These are phyloP conservation scores for Tetradesmus lagerheimii DNA, from an alignment of 139 green algal species.

Conservation along the genomic window DNA sequence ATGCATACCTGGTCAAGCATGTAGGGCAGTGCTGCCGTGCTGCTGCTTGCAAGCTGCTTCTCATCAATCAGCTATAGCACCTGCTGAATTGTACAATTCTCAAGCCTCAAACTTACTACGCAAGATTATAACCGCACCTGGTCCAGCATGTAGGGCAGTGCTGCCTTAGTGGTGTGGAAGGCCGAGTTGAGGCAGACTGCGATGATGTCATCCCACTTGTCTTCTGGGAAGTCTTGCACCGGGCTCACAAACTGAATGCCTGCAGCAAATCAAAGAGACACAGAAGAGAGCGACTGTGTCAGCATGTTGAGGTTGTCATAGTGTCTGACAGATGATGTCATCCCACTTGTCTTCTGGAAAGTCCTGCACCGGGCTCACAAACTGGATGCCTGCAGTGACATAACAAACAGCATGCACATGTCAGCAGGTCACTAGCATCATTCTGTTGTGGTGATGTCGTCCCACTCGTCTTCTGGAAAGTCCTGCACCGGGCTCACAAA, in stretches of 20 bases:
- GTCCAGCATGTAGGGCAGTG: slow-evolving; percentile 84
- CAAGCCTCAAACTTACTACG: too few relatives aligned
- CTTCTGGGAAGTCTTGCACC: slow-evolving; percentile 86
- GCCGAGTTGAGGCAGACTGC: slow-evolving; percentile 77
- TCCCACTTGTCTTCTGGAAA: slow-evolving; percentile 91
- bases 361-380: slow-evolving; percentile 81
- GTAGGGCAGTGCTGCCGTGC: background rate
- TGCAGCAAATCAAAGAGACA: slow-evolving; percentile 36
- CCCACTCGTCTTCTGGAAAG: slow-evolving; percentile 89
- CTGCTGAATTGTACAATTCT: too few relatives aligned
- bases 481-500: slow-evolving; percentile 82
- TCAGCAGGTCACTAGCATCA: too few relatives aligned
- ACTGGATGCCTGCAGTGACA: slow-evolving; percentile 86
- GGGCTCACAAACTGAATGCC: slow-evolving; percentile 90
- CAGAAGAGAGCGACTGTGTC: too few relatives aligned
- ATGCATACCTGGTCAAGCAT: too few relatives aligned
- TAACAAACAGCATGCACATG: too few relatives aligned
- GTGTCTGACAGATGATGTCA: too few relatives aligned
- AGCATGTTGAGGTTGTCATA: too few relatives aligned
- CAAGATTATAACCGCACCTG: too few relatives aligned
- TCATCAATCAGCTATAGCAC: too few relatives aligned
- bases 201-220: slow-evolving; percentile 90
- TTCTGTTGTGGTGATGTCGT: too few relatives aligned
- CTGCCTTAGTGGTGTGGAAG: slow-evolving; percentile 89
- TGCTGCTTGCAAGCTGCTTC: background rate